Base-by-base conservation (phyloP, 371 early-diverging fungal genomes). In the Apophysomyces ossiformis region DNA sequence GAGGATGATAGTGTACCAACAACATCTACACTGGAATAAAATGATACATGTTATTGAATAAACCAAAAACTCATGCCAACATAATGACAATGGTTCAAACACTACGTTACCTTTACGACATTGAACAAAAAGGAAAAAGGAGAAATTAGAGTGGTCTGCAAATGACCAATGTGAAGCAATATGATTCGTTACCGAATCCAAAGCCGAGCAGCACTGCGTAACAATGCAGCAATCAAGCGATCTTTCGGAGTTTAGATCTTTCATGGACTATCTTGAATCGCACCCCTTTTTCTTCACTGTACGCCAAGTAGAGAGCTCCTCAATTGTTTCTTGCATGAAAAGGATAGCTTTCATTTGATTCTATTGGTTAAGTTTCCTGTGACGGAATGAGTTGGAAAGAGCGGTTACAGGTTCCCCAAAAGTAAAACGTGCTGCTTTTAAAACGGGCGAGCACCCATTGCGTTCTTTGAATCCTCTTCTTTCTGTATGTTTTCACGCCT, bases 1-100 rank as follows among this genome's bases (percentile, higher is more conserved):
- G 64, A 21, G 12, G 58, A 64, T 5, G 57, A 64, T 26, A 57
- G 44, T 5, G 61, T 54, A 54, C n/a, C 43, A 58, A 13, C 43
- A 58, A 36, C 39, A 7, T n/a, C 36, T 35, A 45, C 37, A 45
- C 2, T 26, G 32, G 37, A 63, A 32, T 43, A 45, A 61, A 41
- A 46, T 13, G 8, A 45, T 39, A 9, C 1, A 21, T n/a, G 16
- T 50, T 50, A 50, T 21, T 9, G 9, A 7, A 21, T 21, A 21
- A 11, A 50, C 2, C n/a, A 18, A 50, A 50, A 21, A n/a, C 9
- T 9, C 11, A 21, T 21, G 21, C 21, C 16, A 21, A 50, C n/a
- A 21, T 21, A 21, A 50, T 18, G 11, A 18, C 21, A n/a, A n/a
- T 50, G 16, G 54, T 21, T 21, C 2, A 13, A 13, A 41, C 41